These are phyloP conservation scores for Penicillium subrubescens DNA, from an alignment of 495 filamentous ascomycete species.

Conservation along the genomic window DNA sequence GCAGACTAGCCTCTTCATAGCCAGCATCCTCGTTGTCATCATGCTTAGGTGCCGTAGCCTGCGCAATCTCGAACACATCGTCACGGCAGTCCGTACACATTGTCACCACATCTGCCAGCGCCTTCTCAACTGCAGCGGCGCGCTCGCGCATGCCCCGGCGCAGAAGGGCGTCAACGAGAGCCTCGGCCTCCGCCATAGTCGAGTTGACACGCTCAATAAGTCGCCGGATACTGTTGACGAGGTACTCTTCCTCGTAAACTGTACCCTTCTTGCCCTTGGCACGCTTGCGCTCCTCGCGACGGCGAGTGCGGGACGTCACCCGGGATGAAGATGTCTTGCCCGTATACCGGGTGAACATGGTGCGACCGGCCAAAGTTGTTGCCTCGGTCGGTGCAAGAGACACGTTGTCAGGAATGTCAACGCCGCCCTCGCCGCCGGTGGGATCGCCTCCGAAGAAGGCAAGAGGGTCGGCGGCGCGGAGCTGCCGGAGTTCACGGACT, in stretches of 20 bases:
- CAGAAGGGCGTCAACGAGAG: slow-evolving; percentile 72
- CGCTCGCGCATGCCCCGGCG: slow-evolving; percentile 85
- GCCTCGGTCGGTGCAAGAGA: slow-evolving; percentile 85
- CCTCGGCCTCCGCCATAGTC: slow-evolving; percentile 64
- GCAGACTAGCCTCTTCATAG: slow-evolving; percentile 21
- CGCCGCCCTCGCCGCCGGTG: slow-evolving; percentile 49
- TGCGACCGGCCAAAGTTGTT: slow-evolving; percentile 68
- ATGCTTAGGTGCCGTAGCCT: neutral
- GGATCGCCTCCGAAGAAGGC: slow-evolving; percentile 75
- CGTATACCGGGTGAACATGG: slow-evolving; percentile 91
- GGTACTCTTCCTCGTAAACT: slow-evolving; percentile 96
- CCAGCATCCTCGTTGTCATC: slow-evolving; percentile 5
- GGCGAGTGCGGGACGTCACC: slow-evolving; percentile 78
- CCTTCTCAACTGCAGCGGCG: slow-evolving; percentile 72
- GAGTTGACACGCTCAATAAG: slow-evolving; percentile 82
- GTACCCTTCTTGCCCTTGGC: slow-evolving; percentile 93
- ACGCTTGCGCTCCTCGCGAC: slow-evolving; percentile 90
- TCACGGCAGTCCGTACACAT: slow-evolving; percentile 62
- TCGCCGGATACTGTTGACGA: slow-evolving; percentile 82
- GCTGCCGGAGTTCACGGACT: slow-evolving; percentile 75
- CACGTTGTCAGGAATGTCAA: slow-evolving; percentile 85
- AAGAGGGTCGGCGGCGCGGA: slow-evolving; percentile 79
- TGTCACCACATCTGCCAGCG: slow-evolving; percentile 69
- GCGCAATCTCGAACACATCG: slow-evolving; percentile 63
- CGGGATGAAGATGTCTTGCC: slow-evolving; percentile 72